These are phyloP conservation scores for Lippia alba DNA, from an alignment of 305 asterid genomes.

Conservation along the genomic window DNA sequence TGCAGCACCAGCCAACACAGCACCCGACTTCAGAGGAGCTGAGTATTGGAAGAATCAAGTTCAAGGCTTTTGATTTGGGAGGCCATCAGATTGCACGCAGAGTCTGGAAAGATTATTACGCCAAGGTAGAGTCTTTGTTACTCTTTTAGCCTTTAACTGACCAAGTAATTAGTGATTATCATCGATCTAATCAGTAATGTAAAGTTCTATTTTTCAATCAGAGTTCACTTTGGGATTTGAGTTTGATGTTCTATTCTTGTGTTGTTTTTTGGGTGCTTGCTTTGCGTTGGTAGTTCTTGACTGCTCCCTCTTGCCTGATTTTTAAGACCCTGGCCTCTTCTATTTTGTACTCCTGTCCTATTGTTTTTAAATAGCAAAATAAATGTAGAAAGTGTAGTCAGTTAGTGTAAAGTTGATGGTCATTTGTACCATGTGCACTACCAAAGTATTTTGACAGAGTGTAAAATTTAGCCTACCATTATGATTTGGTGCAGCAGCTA, in stretches of 20 bases:
- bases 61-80: constrained; percentile 96
- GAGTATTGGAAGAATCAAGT: constrained; percentile 93
- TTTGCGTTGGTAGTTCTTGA: constrained; percentile 9
- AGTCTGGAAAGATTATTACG: constrained; percentile 98
- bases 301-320: constrained; percentile 2
- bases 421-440: neutral
- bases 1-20: constrained; percentile 98
- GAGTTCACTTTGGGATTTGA: constrained; percentile 18
- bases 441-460: constrained; percentile 10
- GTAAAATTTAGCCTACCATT: neutral
- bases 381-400: neutral
- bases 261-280: constrained; percentile 32
- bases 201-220: neutral
- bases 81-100: constrained; percentile 97
- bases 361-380: neutral
- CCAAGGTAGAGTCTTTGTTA: constrained; percentile 60
- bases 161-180: neutral
- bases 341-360: neutral
- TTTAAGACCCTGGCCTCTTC: constrained; percentile 10
- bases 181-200: neutral
- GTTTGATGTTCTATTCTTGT: constrained; percentile 1
- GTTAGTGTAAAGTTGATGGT: constrained; percentile 16
- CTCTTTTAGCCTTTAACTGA: neutral
- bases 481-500: constrained; percentile 8
- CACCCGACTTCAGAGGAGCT: constrained; percentile 97